Evolutionary conservation across 2,329 filamentous ascomycete species (phyloP).

Genomic region (Graphiopsis chlorocephala): DNA sequence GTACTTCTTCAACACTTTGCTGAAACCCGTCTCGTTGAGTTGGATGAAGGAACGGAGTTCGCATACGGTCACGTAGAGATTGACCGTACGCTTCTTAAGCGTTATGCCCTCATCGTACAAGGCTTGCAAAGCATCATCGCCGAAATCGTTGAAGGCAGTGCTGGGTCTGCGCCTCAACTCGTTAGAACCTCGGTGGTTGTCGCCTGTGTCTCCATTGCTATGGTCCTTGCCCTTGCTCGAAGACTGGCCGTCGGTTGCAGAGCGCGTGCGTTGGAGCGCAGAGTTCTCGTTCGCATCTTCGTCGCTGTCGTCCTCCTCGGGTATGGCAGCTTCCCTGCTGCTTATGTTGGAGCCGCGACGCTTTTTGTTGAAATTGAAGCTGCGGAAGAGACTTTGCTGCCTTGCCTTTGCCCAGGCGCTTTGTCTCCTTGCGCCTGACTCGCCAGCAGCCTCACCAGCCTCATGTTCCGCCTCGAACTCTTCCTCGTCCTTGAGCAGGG

Average conservation of each 20-base stretch:
- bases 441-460: conserved; percentile 29
- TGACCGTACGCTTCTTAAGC: conserved; percentile 86
- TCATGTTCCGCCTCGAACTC: conserved; percentile 59
- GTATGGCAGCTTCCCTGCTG: conserved; percentile 48
- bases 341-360: conserved; percentile 46
- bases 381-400: conserved; percentile 53
- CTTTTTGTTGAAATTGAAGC: conserved; percentile 42
- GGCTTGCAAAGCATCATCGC: conserved; percentile 69
- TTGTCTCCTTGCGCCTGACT: conserved; percentile 28
- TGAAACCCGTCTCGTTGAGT: conserved; percentile 93
- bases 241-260: conserved; percentile 12
- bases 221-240: conserved; percentile 21
- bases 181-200: conserved; percentile 23
- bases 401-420: conserved; percentile 33
- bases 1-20: conserved; percentile 96
- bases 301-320: conserved; percentile 61
- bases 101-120: conserved; percentile 73
- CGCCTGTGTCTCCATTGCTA: conserved; percentile 18
- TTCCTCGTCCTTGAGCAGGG: conserved; percentile 71
- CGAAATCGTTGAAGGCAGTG: conserved; percentile 71
- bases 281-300: conserved; percentile 57
- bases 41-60: conserved; percentile 95
- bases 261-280: conserved; percentile 39
- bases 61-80: conserved; percentile 86
- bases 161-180: conserved; percentile 61